Evolutionary conservation across 2,329 filamentous ascomycete species (phyloP), one percentile per base, ranked within the genome.

Genomic region (Trichoderma sp.): DNA sequence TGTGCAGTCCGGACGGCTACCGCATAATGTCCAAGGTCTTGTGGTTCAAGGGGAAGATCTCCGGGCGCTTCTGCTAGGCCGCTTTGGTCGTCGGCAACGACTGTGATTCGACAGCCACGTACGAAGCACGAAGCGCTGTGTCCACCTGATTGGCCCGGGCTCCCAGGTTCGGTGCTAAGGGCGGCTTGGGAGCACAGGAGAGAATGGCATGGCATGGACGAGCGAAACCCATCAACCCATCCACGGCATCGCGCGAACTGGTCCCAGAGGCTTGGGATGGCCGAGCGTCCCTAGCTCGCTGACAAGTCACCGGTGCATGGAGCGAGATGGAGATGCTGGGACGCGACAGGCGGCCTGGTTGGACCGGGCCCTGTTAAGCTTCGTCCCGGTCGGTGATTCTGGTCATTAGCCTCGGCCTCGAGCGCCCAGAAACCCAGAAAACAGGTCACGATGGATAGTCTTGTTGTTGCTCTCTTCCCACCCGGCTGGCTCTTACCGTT

Each of bases 1-100:
- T 1, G 28, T 30, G 28, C 34, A 14, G 34, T 14, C 14, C 34
- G 34, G 34, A 39, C 34, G 34, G 34, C 34, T 39, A 39, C 34
- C 34, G 34, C 34, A 39, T 39, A 39, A 39, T 14, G 14, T 39
- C 34, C 34, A 39, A 60, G 57, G 57, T 63, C 60, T 63, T 63
- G 60, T 63, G 58, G 60, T 47, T 54, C 58, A 55, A 54, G 51
- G 51, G 59, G 58, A 63, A 66, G 65, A 66, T 66, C 65, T 66
- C 65, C 64, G 65, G 65, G 65, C 65, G 65, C 60, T 58, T 65
- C 61, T 66, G 65, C 65, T 67, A 65, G 62, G 62, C 65, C 65
- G 65, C 54, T 65, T 67, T 56, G n/a, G 51, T 65, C 58, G 65
- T 57, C 54, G 65, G 62, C 48, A 65, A 45, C 55, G 48, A 51